Evolutionary conservation across 2,329 filamentous ascomycete genomes (phyloP).

Genomic region (Metarhizium album): DNA sequence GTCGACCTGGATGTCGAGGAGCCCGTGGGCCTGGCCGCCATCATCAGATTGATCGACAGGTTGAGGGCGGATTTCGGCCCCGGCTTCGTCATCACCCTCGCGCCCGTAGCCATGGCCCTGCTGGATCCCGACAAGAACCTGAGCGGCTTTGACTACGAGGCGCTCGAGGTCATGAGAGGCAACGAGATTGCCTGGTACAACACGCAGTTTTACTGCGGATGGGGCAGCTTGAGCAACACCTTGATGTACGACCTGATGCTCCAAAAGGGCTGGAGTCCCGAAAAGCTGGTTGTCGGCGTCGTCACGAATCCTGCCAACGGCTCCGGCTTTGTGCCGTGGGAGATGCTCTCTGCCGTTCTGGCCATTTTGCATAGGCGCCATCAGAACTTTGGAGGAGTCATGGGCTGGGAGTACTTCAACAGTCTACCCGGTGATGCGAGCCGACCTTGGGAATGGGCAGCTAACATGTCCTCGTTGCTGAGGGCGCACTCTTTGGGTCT

Average conservation of each 20-base stretch:
- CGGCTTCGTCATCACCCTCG: conserved; percentile 66
- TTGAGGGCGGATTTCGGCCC: conserved; percentile 59
- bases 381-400: conserved; percentile 70
- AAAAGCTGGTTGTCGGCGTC: conserved; percentile 68
- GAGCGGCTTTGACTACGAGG: conserved; percentile 71
- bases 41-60: conserved; percentile 56
- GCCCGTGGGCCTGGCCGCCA: conserved; percentile 53
- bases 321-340: conserved; percentile 35
- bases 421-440: conserved; percentile 51
- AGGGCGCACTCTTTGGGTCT: conserved; percentile 18
- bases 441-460: conserved; percentile 70
- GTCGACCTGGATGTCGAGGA: conserved; percentile 77
- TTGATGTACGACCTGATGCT: conserved; percentile 40
- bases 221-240: conserved; percentile 47
- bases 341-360: conserved; percentile 35
- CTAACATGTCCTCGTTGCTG: conserved; percentile 45
- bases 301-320: conserved; percentile 72
- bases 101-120: conserved; percentile 68
- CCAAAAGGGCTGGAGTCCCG: conserved; percentile 57
- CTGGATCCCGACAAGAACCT: conserved; percentile 48
- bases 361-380: conserved; percentile 36
- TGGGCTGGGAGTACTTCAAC: conserved; percentile 96
- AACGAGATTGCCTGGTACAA: conserved; percentile 75
- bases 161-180: conserved; percentile 58
- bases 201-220: conserved; percentile 86